Evolutionary conservation across 208 protist genomes (phyloP).

Genomic region (Borovskyia barvae): DNA sequence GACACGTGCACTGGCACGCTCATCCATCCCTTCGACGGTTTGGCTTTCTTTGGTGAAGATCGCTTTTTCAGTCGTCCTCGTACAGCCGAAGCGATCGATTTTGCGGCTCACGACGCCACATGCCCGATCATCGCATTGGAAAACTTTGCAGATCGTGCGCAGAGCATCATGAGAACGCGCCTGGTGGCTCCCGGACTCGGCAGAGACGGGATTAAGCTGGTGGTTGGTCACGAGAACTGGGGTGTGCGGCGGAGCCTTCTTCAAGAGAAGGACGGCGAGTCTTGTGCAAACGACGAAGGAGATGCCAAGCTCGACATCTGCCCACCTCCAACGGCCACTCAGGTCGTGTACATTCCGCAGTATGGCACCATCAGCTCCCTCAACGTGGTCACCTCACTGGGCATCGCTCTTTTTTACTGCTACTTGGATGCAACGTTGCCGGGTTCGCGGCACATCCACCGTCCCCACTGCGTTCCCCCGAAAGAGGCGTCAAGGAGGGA

Average conservation of each 20-base stretch:
- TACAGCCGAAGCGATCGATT: neutral
- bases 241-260: constrained; percentile 66
- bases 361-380: constrained; percentile 90
- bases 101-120: neutral
- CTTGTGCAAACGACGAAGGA: neutral
- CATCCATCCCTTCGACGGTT: constrained; percentile 9
- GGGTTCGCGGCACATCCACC: constrained; percentile 26
- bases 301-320: neutral
- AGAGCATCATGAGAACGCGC: constrained; percentile 60
- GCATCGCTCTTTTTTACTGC: constrained; percentile 82
- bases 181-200: constrained; percentile 14
- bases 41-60: constrained; percentile 39
- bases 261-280: neutral
- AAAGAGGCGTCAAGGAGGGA: too few relatives aligned
- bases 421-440: constrained; percentile 61
- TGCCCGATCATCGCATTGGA: constrained; percentile 71
- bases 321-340: constrained; percentile 4
- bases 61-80: constrained; percentile 18
- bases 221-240: constrained; percentile 85
- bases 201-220: constrained; percentile 25
- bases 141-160: constrained; percentile 69
- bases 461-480: too few relatives aligned
- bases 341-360: constrained; percentile 85
- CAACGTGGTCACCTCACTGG: constrained; percentile 87
- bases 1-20: too few relatives aligned